Conservation (phyloP, 768 basidiomycete species). For the Boletales sp. region DNA sequence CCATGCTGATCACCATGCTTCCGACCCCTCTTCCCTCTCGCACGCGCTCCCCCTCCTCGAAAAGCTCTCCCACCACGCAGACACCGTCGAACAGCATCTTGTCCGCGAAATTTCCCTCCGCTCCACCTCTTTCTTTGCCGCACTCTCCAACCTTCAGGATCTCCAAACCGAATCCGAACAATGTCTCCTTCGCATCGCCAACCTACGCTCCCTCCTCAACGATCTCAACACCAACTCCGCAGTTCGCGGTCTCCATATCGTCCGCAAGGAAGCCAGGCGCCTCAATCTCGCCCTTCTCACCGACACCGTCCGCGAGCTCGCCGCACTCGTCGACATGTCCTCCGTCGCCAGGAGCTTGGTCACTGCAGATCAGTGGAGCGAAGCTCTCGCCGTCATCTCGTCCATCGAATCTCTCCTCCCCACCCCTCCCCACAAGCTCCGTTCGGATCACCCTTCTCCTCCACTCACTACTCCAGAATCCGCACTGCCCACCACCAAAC, state of each 20-base stretch:
- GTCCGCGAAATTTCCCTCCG: slow-evolving; percentile 88
- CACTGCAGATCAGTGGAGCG: slow-evolving; percentile 83
- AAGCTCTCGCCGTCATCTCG: slow-evolving; percentile 74
- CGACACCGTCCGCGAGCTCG: slow-evolving; percentile 61
- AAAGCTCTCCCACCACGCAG: slow-evolving; percentile 87
- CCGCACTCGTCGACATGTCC: slow-evolving; percentile 74
- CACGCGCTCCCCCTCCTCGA: slow-evolving; percentile 78
- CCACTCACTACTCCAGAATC: slow-evolving; percentile 14
- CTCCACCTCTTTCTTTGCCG: slow-evolving; percentile 93
- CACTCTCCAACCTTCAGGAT: slow-evolving; percentile 89
- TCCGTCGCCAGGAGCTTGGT: slow-evolving; percentile 70
- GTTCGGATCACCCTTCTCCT: too few relatives aligned
- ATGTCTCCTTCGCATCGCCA: slow-evolving; percentile 72
- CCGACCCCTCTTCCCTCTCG: slow-evolving; percentile 61
- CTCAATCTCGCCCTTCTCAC: slow-evolving; percentile 56
- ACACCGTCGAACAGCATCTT: slow-evolving; percentile 92
- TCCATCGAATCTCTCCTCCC: slow-evolving; percentile 61
- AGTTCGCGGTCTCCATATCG: slow-evolving; percentile 72
- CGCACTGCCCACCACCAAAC: slow-evolving; percentile 22
- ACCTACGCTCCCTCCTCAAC: slow-evolving; percentile 65
- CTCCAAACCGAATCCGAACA: slow-evolving; percentile 85
- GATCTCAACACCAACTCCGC: slow-evolving; percentile 78
- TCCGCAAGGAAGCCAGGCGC: slow-evolving; percentile 60
- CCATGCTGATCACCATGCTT: slow-evolving; percentile 32
- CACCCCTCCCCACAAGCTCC: neutral